These are phyloP conservation scores for Cadophora luteo-olivacea DNA, from an alignment of 2,329 filamentous ascomycete genomes.

Conservation along the genomic window DNA sequence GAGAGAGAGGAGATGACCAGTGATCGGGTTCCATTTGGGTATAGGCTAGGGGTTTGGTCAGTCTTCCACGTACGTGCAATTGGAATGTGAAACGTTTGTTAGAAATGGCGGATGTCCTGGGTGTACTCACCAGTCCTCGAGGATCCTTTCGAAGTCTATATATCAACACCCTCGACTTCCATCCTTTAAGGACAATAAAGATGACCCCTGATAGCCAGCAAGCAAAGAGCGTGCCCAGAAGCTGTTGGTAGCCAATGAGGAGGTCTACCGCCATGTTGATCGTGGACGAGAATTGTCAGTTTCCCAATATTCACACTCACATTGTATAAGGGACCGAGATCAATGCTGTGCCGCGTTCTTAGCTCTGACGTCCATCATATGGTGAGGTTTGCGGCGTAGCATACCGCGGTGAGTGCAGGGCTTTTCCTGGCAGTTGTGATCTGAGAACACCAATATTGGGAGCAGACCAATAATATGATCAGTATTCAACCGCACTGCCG, in stretches of 20 bases:
- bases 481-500: not conserved
- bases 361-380: not conserved
- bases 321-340: not conserved
- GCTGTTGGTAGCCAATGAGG: not conserved
- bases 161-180: constrained; percentile 19
- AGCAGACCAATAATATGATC: not conserved
- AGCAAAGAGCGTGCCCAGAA: not conserved
- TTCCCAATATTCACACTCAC: not conserved
- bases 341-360: not conserved
- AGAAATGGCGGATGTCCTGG: not conserved
- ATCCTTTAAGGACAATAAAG: constrained; percentile 24
- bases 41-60: constrained; percentile 29
- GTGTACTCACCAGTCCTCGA: constrained; percentile 21
- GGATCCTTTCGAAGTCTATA: constrained; percentile 18
- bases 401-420: not conserved
- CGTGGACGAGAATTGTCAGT: not conserved
- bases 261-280: not conserved
- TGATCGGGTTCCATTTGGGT: constrained; percentile 26
- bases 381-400: not conserved
- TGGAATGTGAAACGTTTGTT: not conserved
- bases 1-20: constrained; percentile 32
- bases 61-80: not conserved
- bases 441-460: not conserved
- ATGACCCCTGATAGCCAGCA: constrained; percentile 8
- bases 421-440: not conserved